Evolutionary conservation across 768 basidiomycete genomes (phyloP), one percentile per base, ranked within the genome.

Genomic region (Lentinula detonsa): DNA sequence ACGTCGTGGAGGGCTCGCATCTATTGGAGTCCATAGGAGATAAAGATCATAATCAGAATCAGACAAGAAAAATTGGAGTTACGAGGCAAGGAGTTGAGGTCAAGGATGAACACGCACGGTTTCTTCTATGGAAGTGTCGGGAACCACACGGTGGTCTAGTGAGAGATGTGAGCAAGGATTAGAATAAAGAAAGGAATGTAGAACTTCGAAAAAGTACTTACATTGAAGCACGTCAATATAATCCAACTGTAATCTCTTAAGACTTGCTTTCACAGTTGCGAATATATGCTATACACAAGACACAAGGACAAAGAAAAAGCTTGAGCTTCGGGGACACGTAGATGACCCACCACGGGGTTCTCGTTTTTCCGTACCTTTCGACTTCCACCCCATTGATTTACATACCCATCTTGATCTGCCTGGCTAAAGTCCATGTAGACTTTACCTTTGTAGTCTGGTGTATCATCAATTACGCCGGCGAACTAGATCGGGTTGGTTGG

Each of bases 211-310:
- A 43, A 10, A 23, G 3, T 11, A 55, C 57, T 2, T 13, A 61
- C 80, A 80, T 67, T 80, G 85, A 18, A 86, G 73, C 1, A 87
- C 65, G 65, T 87, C 86, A 59, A 87, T 76, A 59, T 86, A 81
- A 59, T 85, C 83, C 57, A 71, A 66, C 59, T 78, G 74, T 16
- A 79, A 72, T 23, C 79, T 73, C 56, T 73, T 69, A 45, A 80
- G 61, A 58, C 76, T 76, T 50, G 71, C 67, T 64, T 76, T 73
- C 10, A 81, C 77, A 11, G 79, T 72, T 31, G 81, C 83, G 62
- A 87, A 85, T 66, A 87, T 85, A 65, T 82, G 79, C 74, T 76
- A 35, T 21, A 37, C n/a, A 13, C 50, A 33, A 39, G 15, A n/a
- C 8, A 33, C 15, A 39, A 60, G 9, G n/a, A n/a, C n/a, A n/a